Conservation (phyloP, 345 rosid species). For the Camelina neglecta region DNA sequence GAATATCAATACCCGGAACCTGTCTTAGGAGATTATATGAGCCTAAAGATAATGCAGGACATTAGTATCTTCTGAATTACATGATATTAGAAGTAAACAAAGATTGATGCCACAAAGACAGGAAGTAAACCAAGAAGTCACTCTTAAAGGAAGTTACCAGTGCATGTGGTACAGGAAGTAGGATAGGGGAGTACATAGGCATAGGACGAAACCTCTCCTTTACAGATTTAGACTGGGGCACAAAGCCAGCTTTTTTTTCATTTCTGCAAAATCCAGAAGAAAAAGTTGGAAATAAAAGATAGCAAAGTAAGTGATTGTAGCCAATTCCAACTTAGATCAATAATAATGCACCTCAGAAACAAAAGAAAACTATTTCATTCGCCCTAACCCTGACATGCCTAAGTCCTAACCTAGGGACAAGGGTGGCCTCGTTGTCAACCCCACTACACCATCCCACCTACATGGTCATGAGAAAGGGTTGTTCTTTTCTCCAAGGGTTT, state of each 20-base stretch:
- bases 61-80: constrained; percentile 25
- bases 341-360: constrained; percentile 21
- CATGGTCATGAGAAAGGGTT: constrained; percentile 6
- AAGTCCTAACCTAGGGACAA: constrained; percentile 18
- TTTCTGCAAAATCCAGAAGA: constrained; percentile 54
- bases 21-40: constrained; percentile 2
- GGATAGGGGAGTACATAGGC: constrained; percentile 87
- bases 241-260: constrained; percentile 64
- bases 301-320: constrained; percentile 26
- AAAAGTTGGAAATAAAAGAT: constrained; percentile 17
- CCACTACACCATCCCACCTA: constrained; percentile 13
- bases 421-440: constrained; percentile 22
- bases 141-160: constrained; percentile 57
- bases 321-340: constrained; percentile 27
- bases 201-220: constrained; percentile 94
- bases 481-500: constrained; percentile 10
- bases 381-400: constrained; percentile 15
- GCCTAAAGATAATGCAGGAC: neutral
- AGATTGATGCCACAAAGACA: constrained; percentile 23
- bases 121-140: constrained; percentile 15
- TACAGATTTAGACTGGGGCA: constrained; percentile 52
- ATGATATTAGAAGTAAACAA: constrained; percentile 12
- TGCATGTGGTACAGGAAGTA: constrained; percentile 92
- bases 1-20: constrained; percentile 18
- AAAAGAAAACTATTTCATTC: neutral